Base-by-base conservation (phyloP, 2,329 filamentous ascomycete genomes). In the Pseudopithomyces maydicus region DNA sequence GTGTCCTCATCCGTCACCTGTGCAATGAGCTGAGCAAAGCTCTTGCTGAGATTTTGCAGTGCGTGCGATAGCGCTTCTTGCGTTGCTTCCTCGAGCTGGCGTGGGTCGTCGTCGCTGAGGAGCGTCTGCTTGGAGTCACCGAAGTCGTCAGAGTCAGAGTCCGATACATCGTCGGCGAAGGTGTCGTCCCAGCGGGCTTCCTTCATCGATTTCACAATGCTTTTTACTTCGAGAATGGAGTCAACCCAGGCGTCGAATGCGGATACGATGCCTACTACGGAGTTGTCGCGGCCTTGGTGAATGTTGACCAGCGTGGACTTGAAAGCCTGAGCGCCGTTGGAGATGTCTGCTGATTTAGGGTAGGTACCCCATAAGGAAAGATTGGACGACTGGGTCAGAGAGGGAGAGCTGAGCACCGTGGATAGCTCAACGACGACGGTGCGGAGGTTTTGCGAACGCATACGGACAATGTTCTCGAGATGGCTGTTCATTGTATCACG, bases 181-280 rank as follows among this genome's bases (percentile, higher is more conserved):
- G 91, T 89, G 54, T 91, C 88, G 60, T 93, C 89, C 90, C 90
- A 93, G 54, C 86, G 84, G 62, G 88, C 86, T 45, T 84, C 84
- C 58, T 81, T 85, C 65, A 95, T 83, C 56, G 85, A 81, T 39
- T 87, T 85, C 7, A 92, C 83, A 3, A 88, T 81, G 17, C 80
- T 79, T 42, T 82, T 83, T 14, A 90, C 84, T 51, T 88, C 85
- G 57, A 88, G 84, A n/a, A 96, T 85, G 5, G 88, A 84, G n/a
- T 81, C 80, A 44, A 87, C 84, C 92, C 93, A 97, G 1, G 82
- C 82, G 56, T 86, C 82, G 69, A 95, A 95, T 44, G 83, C 80
- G 12, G 83, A 79, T 1, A 88, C 80, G 0, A 88, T 85, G 52
- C 79, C 80, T 35, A 85, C 85, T 0, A 94, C 84, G 11, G 85